A percentile compares a stretch with the other conserved stretches of the same genome.
phyloP scores from a whole-genome alignment of 805 yeast genomes.

The Pichia californica region DNA sequence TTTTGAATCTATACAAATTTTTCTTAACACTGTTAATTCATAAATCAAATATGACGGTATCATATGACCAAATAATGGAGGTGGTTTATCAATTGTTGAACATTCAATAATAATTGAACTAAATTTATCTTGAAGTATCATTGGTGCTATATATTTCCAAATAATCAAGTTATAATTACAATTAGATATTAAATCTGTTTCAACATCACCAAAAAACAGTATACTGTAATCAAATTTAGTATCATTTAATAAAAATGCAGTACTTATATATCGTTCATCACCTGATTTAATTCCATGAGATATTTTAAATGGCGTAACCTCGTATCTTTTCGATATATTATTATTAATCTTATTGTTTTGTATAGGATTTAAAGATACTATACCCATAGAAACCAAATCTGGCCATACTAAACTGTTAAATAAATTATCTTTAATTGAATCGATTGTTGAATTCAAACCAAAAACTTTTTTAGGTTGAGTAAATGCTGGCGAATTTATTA shows the following conservation, averaged over 20 bases:
- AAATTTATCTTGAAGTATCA: slow-evolving; percentile 36
- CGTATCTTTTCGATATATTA: slow-evolving; percentile 30
- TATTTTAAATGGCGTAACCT: slow-evolving; percentile 35
- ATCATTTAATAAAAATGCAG: slow-evolving; percentile 52
- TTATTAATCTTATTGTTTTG: neutral
- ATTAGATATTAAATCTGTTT: slow-evolving; percentile 50
- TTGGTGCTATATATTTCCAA: slow-evolving; percentile 52
- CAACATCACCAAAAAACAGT: slow-evolving; percentile 79
- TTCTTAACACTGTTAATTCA: slow-evolving; percentile 40
- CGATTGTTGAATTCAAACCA: slow-evolving; percentile 49
- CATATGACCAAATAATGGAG: slow-evolving; percentile 71
- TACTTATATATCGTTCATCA: slow-evolving; percentile 35
- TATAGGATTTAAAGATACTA: slow-evolving; percentile 21
- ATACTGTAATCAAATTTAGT: slow-evolving; percentile 30
- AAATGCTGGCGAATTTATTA: slow-evolving; percentile 63
- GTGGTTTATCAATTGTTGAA: slow-evolving; percentile 46
- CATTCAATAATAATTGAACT: slow-evolving; percentile 71
- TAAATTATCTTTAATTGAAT: slow-evolving; percentile 44
- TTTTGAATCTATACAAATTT: slow-evolving; percentile 16
- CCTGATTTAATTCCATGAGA: slow-evolving; percentile 29
- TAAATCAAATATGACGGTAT: slow-evolving; percentile 56
- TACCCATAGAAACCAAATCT: slow-evolving; percentile 37
- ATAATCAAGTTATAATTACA: slow-evolving; percentile 34
- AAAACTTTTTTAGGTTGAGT: slow-evolving; percentile 35
- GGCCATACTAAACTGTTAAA: slow-evolving; percentile 87